Evolutionary conservation across 2,329 filamentous ascomycete genomes (phyloP), one percentile per base, ranked within the genome.

Genomic region (Lachnellula subtilissima): DNA sequence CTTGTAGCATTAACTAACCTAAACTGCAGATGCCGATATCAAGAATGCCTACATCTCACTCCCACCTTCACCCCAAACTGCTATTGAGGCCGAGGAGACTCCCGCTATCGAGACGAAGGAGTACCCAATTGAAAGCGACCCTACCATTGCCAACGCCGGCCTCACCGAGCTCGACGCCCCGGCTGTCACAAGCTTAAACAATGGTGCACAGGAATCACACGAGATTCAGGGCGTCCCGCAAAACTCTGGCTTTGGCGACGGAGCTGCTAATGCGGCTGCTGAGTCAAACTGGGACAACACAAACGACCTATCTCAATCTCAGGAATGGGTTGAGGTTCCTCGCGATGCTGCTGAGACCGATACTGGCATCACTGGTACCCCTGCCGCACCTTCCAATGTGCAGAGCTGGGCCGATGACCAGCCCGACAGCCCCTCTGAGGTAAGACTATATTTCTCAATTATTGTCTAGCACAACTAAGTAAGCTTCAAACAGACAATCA

Each of bases 351-450:
- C 83, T 51, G 91, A 95, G 77, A 86, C 87, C 5, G 89, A 94
- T 59, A 83, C 79, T 39, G 84, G 83, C 39, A 70, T 83, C 43
- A 74, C 78, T 48, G 82, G 83, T 25, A 84, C 82, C 6, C 75
- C 83, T 23, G 72, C 75, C 40, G 69, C 74, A 53, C 78, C 79
- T 66, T 77, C 78, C 32, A 80, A 81, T 65, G 78, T 78, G 42
- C 84, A 87, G 68, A 91, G 86, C 66, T 95, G 89, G 89, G 89
- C 89, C 25, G 91, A 96, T 66, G 89, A 94, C 58, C 82, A 88
- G 64, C 83, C 87, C 17, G 82, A 85, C 57, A 72, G 70, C 54
- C 71, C 71, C 42, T 54, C 49, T 32, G 74, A 77, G 68, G 77
- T 81, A 69, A 64, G 75, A 67, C 25, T 22, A 52, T 62, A 37